phyloP scores from a whole-genome alignment of 2,329 filamentous ascomycete genomes.

The Fonsecaea pedrosoi region DNA sequence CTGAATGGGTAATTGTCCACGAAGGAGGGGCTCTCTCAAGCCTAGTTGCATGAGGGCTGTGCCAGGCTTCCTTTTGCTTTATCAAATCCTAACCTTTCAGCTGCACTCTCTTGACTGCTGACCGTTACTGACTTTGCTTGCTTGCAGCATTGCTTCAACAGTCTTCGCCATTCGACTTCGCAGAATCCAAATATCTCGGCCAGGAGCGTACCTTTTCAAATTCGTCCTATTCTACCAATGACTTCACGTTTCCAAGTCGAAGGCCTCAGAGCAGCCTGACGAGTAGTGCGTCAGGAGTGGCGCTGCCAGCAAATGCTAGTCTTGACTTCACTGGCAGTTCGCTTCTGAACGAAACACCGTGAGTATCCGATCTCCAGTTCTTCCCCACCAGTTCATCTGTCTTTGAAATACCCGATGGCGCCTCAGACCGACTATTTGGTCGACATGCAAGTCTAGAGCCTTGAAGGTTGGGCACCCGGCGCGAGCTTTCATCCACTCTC shows the following conservation, averaged over 20 bases:
- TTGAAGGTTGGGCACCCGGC: constrained; percentile 31
- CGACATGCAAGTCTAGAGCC: constrained; percentile 15
- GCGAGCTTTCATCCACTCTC: constrained; percentile 24
- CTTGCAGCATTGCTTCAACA: constrained; percentile 46
- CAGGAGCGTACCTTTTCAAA: constrained; percentile 46
- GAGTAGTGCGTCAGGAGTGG: constrained; percentile 32
- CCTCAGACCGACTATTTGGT: constrained; percentile 3
- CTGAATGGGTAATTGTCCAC: constrained; percentile 35
- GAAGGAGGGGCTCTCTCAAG: constrained; percentile 29
- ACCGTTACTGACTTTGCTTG: constrained; percentile 34
- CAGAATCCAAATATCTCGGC: constrained; percentile 50
- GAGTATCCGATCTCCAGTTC: constrained; percentile 30
- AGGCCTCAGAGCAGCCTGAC: constrained; percentile 30
- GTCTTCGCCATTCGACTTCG: constrained; percentile 49
- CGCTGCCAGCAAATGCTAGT: constrained; percentile 32
- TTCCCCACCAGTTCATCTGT: constrained; percentile 24
- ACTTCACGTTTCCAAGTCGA: constrained; percentile 30
- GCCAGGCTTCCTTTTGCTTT: constrained; percentile 35
- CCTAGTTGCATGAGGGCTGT: constrained; percentile 34
- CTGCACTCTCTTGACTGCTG: constrained; percentile 39
- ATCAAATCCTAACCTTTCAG: constrained; percentile 34
- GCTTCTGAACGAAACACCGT: constrained; percentile 36
- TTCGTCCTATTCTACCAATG: constrained; percentile 41
- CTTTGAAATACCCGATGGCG: constrained; percentile 22
- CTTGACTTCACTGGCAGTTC: constrained; percentile 34